phyloP scores from a whole-genome alignment of 2,329 filamentous ascomycete species.

The Claviceps africana region DNA sequence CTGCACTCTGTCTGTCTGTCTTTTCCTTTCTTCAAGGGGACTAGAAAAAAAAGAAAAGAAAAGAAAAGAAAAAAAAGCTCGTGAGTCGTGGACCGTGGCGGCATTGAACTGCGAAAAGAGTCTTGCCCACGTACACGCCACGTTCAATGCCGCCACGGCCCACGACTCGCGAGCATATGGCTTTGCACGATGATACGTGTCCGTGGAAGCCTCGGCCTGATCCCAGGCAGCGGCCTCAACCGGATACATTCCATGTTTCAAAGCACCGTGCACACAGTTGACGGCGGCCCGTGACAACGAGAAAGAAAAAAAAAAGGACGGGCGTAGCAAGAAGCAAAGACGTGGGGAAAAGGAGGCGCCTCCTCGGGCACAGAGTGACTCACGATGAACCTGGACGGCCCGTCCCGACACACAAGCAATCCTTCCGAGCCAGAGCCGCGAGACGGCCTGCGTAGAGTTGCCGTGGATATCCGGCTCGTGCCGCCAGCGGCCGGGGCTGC shows the following conservation, averaged over 20 bases:
- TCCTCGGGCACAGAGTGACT: background rate
- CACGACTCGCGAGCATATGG: too few relatives aligned
- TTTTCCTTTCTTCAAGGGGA: too few relatives aligned
- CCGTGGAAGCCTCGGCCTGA: background rate
- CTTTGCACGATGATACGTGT: background rate
- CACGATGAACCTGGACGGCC: background rate
- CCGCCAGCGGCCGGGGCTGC: background rate
- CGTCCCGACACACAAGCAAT: background rate
- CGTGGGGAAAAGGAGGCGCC: background rate
- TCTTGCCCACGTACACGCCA: background rate
- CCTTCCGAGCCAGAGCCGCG: background rate
- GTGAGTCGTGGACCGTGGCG: too few relatives aligned
- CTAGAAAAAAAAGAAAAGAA: too few relatives aligned
- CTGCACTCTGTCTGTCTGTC: too few relatives aligned
- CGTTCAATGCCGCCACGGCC: background rate
- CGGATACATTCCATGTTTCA: too few relatives aligned
- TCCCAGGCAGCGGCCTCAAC: background rate
- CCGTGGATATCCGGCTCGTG: too few relatives aligned
- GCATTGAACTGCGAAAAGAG: background rate
- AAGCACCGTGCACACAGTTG: background rate
- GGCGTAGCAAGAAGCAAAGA: background rate
- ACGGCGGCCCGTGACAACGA: too few relatives aligned
- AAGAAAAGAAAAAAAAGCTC: background rate
- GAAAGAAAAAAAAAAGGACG: background rate
- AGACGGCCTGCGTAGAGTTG: background rate